phyloP scores from a whole-genome alignment of 2,329 filamentous ascomycete genomes.

The Bipolaris bicolor region DNA sequence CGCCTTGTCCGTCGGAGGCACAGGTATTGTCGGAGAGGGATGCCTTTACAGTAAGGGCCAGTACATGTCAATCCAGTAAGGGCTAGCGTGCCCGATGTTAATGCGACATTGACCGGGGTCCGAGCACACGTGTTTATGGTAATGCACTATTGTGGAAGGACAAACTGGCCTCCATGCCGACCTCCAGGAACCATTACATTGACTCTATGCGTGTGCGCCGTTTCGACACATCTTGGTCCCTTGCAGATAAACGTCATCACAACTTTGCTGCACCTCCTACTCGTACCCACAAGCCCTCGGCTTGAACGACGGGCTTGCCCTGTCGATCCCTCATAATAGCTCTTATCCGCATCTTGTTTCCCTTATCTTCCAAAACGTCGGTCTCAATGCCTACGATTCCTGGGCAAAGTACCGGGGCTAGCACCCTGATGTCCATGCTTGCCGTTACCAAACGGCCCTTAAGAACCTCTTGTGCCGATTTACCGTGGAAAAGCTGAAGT shows the following conservation, averaged over 20 bases:
- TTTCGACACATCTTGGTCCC: neutral
- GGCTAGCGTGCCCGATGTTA: constrained; percentile 20
- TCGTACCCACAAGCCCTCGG: constrained; percentile 30
- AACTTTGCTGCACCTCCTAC: constrained; percentile 27
- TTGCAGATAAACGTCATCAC: constrained; percentile 6
- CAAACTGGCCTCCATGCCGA: neutral
- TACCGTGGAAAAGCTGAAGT: constrained; percentile 12
- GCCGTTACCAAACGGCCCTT: constrained; percentile 31
- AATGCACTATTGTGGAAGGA: constrained; percentile 9
- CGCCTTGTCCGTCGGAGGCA: constrained; percentile 13
- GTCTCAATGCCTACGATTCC: constrained; percentile 36
- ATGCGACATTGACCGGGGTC: constrained; percentile 17
- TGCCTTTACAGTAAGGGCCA: constrained; percentile 20
- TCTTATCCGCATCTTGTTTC: constrained; percentile 28
- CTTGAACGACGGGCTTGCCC: constrained; percentile 28
- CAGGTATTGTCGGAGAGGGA: constrained; percentile 19
- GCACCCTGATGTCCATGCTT: constrained; percentile 29
- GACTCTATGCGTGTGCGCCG: neutral
- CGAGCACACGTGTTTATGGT: constrained; percentile 20
- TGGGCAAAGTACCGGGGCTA: constrained; percentile 32
- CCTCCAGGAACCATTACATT: neutral
- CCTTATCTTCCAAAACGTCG: constrained; percentile 26
- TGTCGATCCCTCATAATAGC: constrained; percentile 34
- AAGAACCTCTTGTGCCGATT: constrained; percentile 20
- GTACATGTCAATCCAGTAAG: constrained; percentile 6